Base-by-base conservation (phyloP, 2,329 filamentous ascomycete genomes). In the Exophiala sp. region DNA sequence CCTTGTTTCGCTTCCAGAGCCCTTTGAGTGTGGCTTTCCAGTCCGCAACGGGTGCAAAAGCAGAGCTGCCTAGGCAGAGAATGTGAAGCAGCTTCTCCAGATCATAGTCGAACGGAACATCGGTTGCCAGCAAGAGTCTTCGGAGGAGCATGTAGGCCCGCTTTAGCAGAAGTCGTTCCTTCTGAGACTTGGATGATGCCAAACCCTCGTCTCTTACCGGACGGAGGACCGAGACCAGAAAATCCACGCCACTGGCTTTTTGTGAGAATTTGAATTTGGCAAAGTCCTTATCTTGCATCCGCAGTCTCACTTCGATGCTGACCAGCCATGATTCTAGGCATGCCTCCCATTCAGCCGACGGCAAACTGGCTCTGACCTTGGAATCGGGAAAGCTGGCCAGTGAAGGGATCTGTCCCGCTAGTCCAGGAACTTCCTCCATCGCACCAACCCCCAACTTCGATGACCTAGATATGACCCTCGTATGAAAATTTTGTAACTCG, bases 351-450 rank as follows among this genome's bases (percentile, higher is more conserved):
- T 96, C 89, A 47, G 78, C 72, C 3, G 83, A 72, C 36, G 79
- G 76, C 55, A 96, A 80, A 62, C 80, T 80, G 61, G 81, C 79
- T 65, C 84, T 84, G 74, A 90, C 84, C 51, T 76, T 74, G 33
- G 81, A 74, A 57, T 85, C 80, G 14, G 91, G 92, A 64, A 94
- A 91, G 16, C 87, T 82, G 53, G 87, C 90, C 70, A 96, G 79
- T 33, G 85, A 79, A 39, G 90, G 90, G 45, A 91, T 20, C 5
- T 33, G 36, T 11, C 43, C 51, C 14, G 36, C 35, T 16, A 55
- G 39, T 20, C 54, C 59, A 24, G 54, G 43, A 3, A 61, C 41
- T 16, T 53, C 54, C 29, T 57, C 54, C 59, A 61, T 61, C 18
- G n/a, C 34, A 46, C 32, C 12, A 40, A 29, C 24, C 5, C 24